phyloP scores from a whole-genome alignment of 192 early-diverging fungal genomes.

The Backusella mclennaniae region DNA sequence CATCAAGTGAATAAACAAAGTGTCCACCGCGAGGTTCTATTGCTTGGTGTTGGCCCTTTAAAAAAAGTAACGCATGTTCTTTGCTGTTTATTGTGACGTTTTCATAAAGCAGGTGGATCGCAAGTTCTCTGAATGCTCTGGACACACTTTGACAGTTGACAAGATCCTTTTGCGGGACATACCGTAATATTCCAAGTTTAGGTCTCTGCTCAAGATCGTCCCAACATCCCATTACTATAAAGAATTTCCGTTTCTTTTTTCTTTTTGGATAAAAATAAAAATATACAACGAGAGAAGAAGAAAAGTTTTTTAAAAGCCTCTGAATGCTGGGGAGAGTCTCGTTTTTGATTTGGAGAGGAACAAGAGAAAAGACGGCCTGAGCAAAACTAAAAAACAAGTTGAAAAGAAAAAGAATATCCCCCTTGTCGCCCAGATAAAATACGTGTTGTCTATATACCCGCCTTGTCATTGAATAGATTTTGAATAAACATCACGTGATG shows the following conservation, averaged over 20 bases:
- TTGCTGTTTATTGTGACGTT: neutral
- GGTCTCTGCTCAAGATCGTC: neutral
- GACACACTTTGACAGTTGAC: neutral
- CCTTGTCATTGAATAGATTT: neutral
- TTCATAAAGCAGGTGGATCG: neutral
- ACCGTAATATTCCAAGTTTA: neutral
- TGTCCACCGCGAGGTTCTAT: neutral
- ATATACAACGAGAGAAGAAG: neutral
- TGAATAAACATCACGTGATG: neutral
- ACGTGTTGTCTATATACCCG: neutral
- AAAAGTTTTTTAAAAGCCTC: neutral
- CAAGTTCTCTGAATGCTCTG: neutral
- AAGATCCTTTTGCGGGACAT: neutral
- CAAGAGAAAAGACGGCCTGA: too few species aligned
- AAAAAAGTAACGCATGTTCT: neutral
- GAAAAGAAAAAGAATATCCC: too few species aligned
- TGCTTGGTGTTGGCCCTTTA: neutral
- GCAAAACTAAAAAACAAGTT: too few species aligned
- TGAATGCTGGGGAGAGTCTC: neutral
- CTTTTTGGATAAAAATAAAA: neutral
- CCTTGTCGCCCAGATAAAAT: too few species aligned
- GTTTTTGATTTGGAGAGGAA: too few species aligned
- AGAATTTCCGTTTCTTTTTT: too few species aligned
- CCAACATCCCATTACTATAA: neutral
- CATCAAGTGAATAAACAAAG: neutral